Conservation (phyloP, 805 yeast species). For the Cyberlindnera saturnus region DNA sequence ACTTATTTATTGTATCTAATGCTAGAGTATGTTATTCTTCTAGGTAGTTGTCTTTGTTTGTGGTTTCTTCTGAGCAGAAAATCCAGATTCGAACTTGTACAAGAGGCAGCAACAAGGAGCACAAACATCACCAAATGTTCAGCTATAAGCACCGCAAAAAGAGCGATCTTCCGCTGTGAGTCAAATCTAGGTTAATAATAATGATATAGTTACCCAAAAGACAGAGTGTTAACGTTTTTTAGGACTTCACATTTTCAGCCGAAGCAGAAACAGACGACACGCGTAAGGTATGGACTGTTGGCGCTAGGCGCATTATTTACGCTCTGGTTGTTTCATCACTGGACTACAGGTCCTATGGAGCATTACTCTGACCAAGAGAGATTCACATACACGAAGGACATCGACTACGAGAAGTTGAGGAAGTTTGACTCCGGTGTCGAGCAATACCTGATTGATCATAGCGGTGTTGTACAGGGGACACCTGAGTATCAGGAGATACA, state of each 20-base stretch:
- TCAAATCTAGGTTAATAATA: not conserved
- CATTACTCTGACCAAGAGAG: not conserved
- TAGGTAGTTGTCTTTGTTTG: not conserved
- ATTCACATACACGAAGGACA: slow-evolving; percentile 1
- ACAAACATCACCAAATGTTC: not conserved
- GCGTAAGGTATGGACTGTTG: not conserved
- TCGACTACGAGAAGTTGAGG: slow-evolving; percentile 26
- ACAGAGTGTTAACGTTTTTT: no score
- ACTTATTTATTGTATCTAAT: slow-evolving; percentile 4
- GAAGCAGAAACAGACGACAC: not conserved
- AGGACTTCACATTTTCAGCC: not conserved
- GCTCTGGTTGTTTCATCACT: not conserved
- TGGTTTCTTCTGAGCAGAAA: no score
- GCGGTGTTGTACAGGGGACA: slow-evolving; percentile 28
- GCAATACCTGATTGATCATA: slow-evolving; percentile 29
- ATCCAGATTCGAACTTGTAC: not conserved
- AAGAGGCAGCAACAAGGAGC: not conserved
- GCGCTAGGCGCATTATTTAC: not conserved
- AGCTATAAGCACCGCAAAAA: slow-evolving; percentile 28
- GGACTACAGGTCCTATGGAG: not conserved
- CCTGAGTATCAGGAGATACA: slow-evolving; percentile 18
- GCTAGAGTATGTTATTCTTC: not conserved
- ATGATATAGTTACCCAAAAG: no score
- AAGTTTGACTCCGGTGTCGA: slow-evolving; percentile 35
- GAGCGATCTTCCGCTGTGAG: slow-evolving; percentile 43